Percentiles rank a stretch among this genome's conserved stretches.
Conservation (phyloP, 2,329 filamentous ascomycete genomes). For the Clonostachys rosea region DNA sequence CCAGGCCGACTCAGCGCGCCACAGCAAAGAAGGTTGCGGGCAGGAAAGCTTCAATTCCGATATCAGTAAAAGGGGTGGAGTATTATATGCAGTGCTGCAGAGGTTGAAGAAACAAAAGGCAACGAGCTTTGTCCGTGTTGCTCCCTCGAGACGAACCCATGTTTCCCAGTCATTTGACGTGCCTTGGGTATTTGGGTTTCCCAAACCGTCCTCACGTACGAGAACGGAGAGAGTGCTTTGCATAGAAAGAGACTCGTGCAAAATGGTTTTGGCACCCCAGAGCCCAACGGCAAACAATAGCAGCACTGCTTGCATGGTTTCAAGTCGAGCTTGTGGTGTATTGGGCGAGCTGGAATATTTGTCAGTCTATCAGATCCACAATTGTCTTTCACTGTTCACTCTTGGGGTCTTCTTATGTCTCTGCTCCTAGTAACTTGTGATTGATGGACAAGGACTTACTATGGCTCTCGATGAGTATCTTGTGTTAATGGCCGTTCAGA, state of each 20-base stretch:
- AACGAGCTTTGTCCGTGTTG: constrained; percentile 54
- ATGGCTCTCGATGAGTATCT: constrained; percentile 54
- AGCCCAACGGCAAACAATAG: constrained; percentile 56
- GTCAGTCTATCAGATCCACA: neutral
- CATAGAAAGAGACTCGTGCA: constrained; percentile 54
- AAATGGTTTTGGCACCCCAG: constrained; percentile 56
- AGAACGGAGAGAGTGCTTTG: constrained; percentile 54
- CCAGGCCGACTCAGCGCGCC: constrained; percentile 52
- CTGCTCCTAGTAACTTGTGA: neutral
- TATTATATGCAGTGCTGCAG: constrained; percentile 58
- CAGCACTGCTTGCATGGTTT: constrained; percentile 61
- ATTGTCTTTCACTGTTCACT: neutral
- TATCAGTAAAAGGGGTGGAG: constrained; percentile 52
- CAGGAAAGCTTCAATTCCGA: constrained; percentile 53
- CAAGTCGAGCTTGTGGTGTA: constrained; percentile 53
- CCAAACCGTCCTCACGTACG: constrained; percentile 53
- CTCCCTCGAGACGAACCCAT: constrained; percentile 53
- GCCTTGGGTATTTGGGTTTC: constrained; percentile 40
- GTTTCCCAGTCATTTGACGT: constrained; percentile 49
- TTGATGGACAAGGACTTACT: constrained; percentile 37
- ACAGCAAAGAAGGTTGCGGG: constrained; percentile 49
- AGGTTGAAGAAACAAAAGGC: constrained; percentile 60
- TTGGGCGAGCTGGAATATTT: constrained; percentile 43
- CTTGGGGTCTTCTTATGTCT: neutral
- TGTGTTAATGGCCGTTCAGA: constrained; percentile 52